These are phyloP conservation scores for Brasilioporus rufonigricans DNA, from an alignment of 768 basidiomycete species.

Conservation along the genomic window DNA sequence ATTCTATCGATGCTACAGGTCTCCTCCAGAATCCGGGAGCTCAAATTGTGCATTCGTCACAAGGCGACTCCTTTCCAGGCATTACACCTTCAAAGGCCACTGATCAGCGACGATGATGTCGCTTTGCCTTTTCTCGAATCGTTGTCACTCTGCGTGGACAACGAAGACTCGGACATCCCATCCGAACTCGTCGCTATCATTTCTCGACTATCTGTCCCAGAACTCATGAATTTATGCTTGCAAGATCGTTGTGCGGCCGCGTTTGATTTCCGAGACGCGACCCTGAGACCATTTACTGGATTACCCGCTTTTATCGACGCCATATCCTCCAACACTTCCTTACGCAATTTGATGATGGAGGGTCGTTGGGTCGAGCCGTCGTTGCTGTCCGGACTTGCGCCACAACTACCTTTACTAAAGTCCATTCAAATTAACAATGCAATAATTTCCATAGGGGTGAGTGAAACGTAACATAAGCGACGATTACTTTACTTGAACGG, in stretches of 20 bases:
- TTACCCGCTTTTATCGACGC: conserved; percentile 25
- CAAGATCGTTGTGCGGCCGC: conserved; percentile 34
- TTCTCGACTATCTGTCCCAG: conserved; percentile 48
- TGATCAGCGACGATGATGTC: conserved; percentile 33
- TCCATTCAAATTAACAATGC: conserved; percentile 13
- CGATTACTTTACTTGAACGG: conserved; percentile 3
- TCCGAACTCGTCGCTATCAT: conserved; percentile 55
- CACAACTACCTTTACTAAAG: conserved; percentile 12
- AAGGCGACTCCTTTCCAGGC: conserved; percentile 26
- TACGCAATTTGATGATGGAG: conserved; percentile 15
- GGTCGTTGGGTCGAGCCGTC: conserved; percentile 30
- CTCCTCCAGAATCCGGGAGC: conserved; percentile 49
- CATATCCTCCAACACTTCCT: conserved; percentile 4
- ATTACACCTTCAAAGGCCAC: conserved; percentile 9
- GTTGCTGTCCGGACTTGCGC: conserved; percentile 8
- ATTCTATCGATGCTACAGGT: conserved; percentile 56
- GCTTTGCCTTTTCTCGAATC: conserved; percentile 44
- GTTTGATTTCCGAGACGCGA: neutral
- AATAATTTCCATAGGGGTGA: conserved; percentile 6
- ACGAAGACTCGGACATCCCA: conserved; percentile 60
- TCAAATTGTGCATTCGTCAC: conserved; percentile 54
- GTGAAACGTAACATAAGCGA: conserved; percentile 2
- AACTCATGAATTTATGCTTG: conserved; percentile 47
- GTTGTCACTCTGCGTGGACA: conserved; percentile 51
- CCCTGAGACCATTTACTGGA: conserved; percentile 38